phyloP scores from a whole-genome alignment of 176 grass and related monocot genomes.

The Rhynchospora pubera region DNA sequence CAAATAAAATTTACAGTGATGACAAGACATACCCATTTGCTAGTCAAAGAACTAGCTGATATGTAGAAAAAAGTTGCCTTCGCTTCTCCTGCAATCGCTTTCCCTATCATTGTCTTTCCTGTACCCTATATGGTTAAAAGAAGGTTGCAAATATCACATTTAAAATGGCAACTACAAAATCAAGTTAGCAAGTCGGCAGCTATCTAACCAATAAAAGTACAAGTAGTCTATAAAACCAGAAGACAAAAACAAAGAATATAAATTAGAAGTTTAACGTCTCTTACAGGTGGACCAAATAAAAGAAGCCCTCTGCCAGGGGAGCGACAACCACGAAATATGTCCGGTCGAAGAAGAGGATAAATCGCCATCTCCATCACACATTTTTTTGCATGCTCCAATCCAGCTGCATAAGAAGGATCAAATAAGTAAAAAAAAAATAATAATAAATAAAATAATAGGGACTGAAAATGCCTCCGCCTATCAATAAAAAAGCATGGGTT shows the following conservation, averaged over 20 bases:
- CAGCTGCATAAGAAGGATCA: conserved; percentile 50
- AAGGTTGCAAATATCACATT: background rate
- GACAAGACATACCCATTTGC: conserved; percentile 77
- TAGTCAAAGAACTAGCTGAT: conserved; percentile 94
- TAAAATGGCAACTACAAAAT: background rate
- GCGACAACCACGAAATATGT: conserved; percentile 87
- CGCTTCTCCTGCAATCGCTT: conserved; percentile 97
- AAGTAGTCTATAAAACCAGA: background rate
- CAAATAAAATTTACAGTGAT: conserved; percentile 23
- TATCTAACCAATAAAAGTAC: background rate
- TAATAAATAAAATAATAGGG: background rate
- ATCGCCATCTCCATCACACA: conserved; percentile 99
- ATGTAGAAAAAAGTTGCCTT: conserved; percentile 99
- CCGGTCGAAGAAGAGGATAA: conserved; percentile 85
- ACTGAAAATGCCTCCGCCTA: background rate
- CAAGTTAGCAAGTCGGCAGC: background rate
- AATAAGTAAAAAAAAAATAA: conserved; percentile 26
- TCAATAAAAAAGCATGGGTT: background rate
- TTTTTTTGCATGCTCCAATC: conserved; percentile 94
- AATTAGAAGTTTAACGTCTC: conserved; percentile 20
- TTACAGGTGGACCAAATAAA: conserved; percentile 92
- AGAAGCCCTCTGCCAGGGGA: conserved; percentile 95
- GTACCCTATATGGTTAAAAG: conserved; percentile 54
- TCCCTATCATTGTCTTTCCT: conserved; percentile 98
- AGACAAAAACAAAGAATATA: background rate